phyloP scores from a whole-genome alignment of 331 rosid species.

The Ulmus americana region DNA sequence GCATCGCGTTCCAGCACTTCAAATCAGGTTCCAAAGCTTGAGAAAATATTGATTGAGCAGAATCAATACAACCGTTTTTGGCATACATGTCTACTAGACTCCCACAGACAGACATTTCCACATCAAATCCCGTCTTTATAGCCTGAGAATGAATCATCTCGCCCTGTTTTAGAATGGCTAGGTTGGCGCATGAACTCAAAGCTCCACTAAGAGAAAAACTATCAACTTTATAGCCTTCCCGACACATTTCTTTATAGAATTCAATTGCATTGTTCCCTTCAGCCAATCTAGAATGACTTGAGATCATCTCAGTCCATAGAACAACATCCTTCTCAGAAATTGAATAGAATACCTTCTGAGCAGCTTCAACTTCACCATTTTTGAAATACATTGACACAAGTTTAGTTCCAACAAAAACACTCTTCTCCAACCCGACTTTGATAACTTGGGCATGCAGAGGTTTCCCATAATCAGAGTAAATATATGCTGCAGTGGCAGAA shows the following conservation, averaged over 20 bases:
- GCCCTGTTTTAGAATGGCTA: conserved; percentile 65
- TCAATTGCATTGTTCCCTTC: conserved; percentile 46
- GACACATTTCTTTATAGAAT: conserved; percentile 53
- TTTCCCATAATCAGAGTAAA: conserved; percentile 42
- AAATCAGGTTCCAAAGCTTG: conserved; percentile 55
- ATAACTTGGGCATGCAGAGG: conserved; percentile 63
- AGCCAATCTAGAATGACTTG: conserved; percentile 47
- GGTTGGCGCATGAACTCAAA: conserved; percentile 63
- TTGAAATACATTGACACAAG: conserved; percentile 71
- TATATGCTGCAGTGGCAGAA: conserved; percentile 39
- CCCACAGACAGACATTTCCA: conserved; percentile 64
- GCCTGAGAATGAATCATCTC: conserved; percentile 69
- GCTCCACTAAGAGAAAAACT: conserved; percentile 65
- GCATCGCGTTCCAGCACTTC: conserved; percentile 85
- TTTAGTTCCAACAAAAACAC: conserved; percentile 63
- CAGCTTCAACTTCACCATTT: conserved; percentile 51
- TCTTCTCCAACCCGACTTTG: conserved; percentile 50
- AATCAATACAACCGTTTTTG: conserved; percentile 63
- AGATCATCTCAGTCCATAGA: conserved; percentile 88
- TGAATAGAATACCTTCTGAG: conserved; percentile 41
- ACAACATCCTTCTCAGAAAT: conserved; percentile 55
- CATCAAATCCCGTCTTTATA: conserved; percentile 53
- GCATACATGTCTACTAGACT: conserved; percentile 83
- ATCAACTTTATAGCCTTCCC: conserved; percentile 43
- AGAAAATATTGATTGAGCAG: conserved; percentile 50